Base-by-base conservation (phyloP, 2,329 filamentous ascomycete species). In the Aspergillus niger region DNA sequence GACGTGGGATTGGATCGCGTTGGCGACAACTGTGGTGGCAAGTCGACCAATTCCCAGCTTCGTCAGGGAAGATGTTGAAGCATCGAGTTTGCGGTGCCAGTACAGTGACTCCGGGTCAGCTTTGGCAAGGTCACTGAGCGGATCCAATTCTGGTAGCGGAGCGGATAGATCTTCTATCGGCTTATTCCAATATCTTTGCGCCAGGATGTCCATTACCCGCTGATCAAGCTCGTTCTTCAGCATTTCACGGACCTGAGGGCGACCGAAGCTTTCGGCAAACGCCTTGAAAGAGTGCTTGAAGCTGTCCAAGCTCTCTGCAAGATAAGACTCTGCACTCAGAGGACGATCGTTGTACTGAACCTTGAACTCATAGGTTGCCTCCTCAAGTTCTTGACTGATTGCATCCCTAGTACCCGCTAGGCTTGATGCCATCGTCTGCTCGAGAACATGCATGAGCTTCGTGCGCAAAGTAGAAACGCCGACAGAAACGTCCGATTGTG, bases 261-360 rank as follows among this genome's bases (percentile, higher is more conserved):
- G 86, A 26, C 95, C 95, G 71, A 99, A 99, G 30, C 86, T 85
- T 66, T 96, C 92, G 0, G 92, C 89, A 72, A 98, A 97, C 67
- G 91, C 89, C 74, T 97, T 97, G 80, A 99, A 99, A 0, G 92
- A 91, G 76, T 98, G 96, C 78, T 99, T 99, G 84, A 99, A 98
- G 20, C 89, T 89, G 75, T 99, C 95, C 3, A 99, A 81, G 67
- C 91, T 96, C 76, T 98, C 95, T 2, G 95, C 95, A 41, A 99
- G 85, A 73, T 99, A 99, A 3, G 94, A 97, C 74, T 99, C 95
- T 2, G 95, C 95, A 54, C 92, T 97, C 38, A 99, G 82, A 1
- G 94, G 92, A 6, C 95, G 88, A 74, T 99, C 95, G 71, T 99
- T 99, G 79, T 99, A 99, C 76, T 99, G 96, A 5, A 99, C 95